A percentile compares a stretch with the other conserved stretches of the same genome.
Conservation (phyloP, 805 yeast genomes). For the Candida coquimbonensis region DNA sequence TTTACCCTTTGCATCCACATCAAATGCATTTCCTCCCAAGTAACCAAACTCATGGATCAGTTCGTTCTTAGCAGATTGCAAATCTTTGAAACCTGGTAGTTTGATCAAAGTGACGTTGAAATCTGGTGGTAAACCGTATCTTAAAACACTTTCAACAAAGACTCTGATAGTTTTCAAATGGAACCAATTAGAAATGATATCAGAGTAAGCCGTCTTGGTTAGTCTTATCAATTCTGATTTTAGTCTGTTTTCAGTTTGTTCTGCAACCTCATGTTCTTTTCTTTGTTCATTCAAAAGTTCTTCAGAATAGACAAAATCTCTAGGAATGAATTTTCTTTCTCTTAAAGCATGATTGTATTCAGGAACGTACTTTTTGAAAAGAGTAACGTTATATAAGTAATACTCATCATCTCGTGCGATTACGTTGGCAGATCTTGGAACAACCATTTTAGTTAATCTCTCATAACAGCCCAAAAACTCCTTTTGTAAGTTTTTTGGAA, state of each 20-base stretch:
- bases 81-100: slow-evolving; percentile 36
- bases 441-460: slow-evolving; percentile 69
- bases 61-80: slow-evolving; percentile 57
- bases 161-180: slow-evolving; percentile 84
- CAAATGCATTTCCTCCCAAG: slow-evolving; percentile 85
- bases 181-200: slow-evolving; percentile 78
- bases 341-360: slow-evolving; percentile 67
- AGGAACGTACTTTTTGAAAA: slow-evolving; percentile 73
- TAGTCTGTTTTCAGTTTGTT: slow-evolving; percentile 64
- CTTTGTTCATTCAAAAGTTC: slow-evolving; percentile 64
- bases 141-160: slow-evolving; percentile 86
- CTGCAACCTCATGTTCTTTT: slow-evolving; percentile 71
- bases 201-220: slow-evolving; percentile 84
- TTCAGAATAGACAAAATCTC: slow-evolving; percentile 86
- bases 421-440: slow-evolving; percentile 79
- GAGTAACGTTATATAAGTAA: slow-evolving; percentile 65
- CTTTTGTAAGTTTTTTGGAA: slow-evolving; percentile 57
- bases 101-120: slow-evolving; percentile 50
- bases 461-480: slow-evolving; percentile 72
- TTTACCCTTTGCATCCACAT: slow-evolving; percentile 58
- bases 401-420: slow-evolving; percentile 72
- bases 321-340: slow-evolving; percentile 84
- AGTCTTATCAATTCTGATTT: slow-evolving; percentile 75
- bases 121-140: slow-evolving; percentile 96
- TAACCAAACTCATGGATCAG: slow-evolving; percentile 75